phyloP scores from a whole-genome alignment of 805 yeast species.

The Lachancea quebecensis region DNA sequence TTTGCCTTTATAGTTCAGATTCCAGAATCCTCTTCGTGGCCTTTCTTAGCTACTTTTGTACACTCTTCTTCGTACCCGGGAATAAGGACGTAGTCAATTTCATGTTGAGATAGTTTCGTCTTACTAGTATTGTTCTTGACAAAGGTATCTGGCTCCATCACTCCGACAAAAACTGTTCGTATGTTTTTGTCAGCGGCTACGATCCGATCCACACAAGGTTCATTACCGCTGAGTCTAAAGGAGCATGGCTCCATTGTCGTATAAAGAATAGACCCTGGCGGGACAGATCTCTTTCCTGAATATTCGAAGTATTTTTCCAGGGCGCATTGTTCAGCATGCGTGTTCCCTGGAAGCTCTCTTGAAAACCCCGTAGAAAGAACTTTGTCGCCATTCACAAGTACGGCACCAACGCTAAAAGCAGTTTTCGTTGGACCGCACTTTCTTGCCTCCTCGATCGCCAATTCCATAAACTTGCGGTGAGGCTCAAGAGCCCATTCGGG shows the following conservation, averaged over 20 bases:
- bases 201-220: slow-evolving; percentile 81
- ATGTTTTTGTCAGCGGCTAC: slow-evolving; percentile 44
- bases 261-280: slow-evolving; percentile 72
- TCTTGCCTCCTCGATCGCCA: slow-evolving; percentile 71
- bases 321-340: slow-evolving; percentile 97
- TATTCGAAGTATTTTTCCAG: slow-evolving; percentile 57
- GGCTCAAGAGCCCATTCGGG: slow-evolving; percentile 78
- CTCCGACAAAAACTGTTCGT: slow-evolving; percentile 82
- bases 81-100: slow-evolving; percentile 67
- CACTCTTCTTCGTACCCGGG: slow-evolving; percentile 77
- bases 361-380: slow-evolving; percentile 81
- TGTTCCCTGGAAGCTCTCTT: slow-evolving; percentile 86
- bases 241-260: slow-evolving; percentile 99
- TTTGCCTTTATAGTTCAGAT: too few species aligned
- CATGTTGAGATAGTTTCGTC: slow-evolving; percentile 44
- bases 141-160: slow-evolving; percentile 82
- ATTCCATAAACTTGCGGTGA: slow-evolving; percentile 56
- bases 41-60: slow-evolving; percentile 62
- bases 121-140: slow-evolving; percentile 69
- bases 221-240: slow-evolving; percentile 77
- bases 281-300: slow-evolving; percentile 39
- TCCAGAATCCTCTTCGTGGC: slow-evolving; percentile 39
- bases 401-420: slow-evolving; percentile 93
- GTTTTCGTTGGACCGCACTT: slow-evolving; percentile 77
- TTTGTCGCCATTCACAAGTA: slow-evolving; percentile 55